Base-by-base conservation (phyloP, 345 rosid species). In the Eucalyptus cloeziana region DNA sequence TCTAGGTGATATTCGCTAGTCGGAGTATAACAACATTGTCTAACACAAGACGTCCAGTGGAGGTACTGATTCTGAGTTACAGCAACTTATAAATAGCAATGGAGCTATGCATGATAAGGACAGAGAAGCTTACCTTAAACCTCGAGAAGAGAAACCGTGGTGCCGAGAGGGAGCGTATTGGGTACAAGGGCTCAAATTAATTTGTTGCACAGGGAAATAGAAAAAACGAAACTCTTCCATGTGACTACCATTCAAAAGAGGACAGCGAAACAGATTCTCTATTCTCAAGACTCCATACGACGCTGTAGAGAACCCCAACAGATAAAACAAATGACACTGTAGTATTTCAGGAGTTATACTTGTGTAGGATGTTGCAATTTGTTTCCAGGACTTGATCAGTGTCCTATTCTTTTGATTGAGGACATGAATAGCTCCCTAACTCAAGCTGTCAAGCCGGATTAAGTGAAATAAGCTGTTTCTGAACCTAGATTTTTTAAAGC, bases 131-230 rank as follows among this genome's bases (percentile, higher is more conserved):
- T 67, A 31, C 21, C 79, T 67, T n/a, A 0, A 64, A 64, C 4
- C 40, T n/a, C 2, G 44, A 5, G 21, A 1, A 4, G 21, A n/a
- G 40, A 67, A n/a, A 7, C 54, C 1, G 40, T 14, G 1, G 0
- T 0, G 12, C 44, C 13, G 11, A 69, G 44, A 69, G 44, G 81
- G 19, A 69, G 1, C 0, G 44, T 1, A 17, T 17, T 5, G 0
- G 44, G 44, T 2, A 31, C 7, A 0, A 69, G 44, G 80, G 44
- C 13, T 69, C 4, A 21, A 69, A 69, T 17, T 17, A 21, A 17
- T 33, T 0, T 21, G 25, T 33, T 5, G 80, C 6, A 11, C 10
- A 16, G 44, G 13, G 11, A 33, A 33, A 51, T 25, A 51, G 6
- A 11, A 60, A 58, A 60, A 60, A 25, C 4, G 7, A 25, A 71